Evolutionary conservation across 768 basidiomycete species (phyloP).

Genomic region (Termitomyces sp.): DNA sequence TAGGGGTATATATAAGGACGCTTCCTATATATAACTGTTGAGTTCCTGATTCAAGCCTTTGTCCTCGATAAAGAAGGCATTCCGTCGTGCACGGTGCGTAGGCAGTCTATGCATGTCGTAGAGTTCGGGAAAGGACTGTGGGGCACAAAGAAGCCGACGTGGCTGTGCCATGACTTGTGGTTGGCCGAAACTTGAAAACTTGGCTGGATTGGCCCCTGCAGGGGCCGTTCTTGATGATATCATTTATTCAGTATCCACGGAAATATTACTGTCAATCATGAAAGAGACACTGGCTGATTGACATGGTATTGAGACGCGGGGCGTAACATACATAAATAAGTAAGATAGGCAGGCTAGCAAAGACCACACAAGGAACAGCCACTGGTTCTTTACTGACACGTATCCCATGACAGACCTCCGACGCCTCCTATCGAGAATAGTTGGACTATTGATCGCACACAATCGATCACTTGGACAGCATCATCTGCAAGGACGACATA

Average conservation of each 20-base stretch:
- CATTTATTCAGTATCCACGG: background rate
- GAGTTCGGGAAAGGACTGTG: background rate
- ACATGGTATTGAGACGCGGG: background rate
- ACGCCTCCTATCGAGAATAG: background rate
- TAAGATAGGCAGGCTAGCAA: constrained; percentile 14
- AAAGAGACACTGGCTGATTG: background rate
- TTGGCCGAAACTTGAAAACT: no score
- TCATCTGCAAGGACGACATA: constrained; percentile 44
- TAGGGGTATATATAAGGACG: background rate
- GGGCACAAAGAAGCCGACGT: background rate
- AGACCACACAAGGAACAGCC: background rate
- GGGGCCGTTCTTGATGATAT: background rate
- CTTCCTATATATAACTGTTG: background rate
- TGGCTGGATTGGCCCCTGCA: background rate
- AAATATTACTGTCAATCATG: background rate
- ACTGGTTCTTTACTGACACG: background rate
- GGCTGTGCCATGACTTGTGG: constrained; percentile 5
- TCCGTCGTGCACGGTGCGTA: background rate
- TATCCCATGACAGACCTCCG: background rate
- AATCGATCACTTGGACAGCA: constrained; percentile 57
- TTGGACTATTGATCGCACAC: constrained; percentile 4
- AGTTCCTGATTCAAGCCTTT: background rate
- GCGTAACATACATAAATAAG: constrained; percentile 12
- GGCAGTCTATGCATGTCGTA: background rate
- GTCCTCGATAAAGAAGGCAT: background rate